Percentiles rank a stretch among this genome's conserved stretches.
These are phyloP conservation scores for Kondoa malvinella DNA, from an alignment of 768 basidiomycete species.

Conservation along the genomic window DNA sequence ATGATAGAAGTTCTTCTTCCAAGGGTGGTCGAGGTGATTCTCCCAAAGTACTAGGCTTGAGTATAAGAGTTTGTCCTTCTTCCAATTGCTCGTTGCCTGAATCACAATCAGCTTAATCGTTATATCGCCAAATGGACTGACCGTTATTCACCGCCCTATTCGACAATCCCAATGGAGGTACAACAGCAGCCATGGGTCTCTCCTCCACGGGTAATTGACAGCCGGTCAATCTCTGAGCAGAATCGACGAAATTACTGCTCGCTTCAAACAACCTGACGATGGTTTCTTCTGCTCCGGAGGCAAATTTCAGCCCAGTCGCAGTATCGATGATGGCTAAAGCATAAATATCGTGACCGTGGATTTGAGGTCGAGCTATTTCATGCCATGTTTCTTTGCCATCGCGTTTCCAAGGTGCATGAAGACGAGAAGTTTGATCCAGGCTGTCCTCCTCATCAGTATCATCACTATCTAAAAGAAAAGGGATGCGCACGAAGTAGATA, in stretches of 20 bases:
- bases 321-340: constrained; percentile 51
- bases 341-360: constrained; percentile 88
- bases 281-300: constrained; percentile 89
- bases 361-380: constrained; percentile 79
- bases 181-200: constrained; percentile 62
- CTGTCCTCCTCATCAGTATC: constrained; percentile 34
- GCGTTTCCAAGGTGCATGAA: constrained; percentile 48
- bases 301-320: constrained; percentile 49
- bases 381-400: constrained; percentile 43
- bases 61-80: background rate
- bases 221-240: constrained; percentile 41
- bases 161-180: constrained; percentile 82
- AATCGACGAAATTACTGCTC: constrained; percentile 56
- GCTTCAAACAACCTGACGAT: constrained; percentile 87
- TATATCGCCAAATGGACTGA: background rate
- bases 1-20: constrained; percentile 71
- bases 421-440: constrained; percentile 76
- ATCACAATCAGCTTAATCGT: background rate
- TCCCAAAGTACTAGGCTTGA: background rate
- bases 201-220: constrained; percentile 38
- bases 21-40: constrained; percentile 40
- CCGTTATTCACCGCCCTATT: constrained; percentile 55
- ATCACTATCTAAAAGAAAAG: background rate
- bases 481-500: constrained; percentile 57
- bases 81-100: background rate